Conservation (phyloP, 2,329 filamentous ascomycete species). For the Bisporella sp. region DNA sequence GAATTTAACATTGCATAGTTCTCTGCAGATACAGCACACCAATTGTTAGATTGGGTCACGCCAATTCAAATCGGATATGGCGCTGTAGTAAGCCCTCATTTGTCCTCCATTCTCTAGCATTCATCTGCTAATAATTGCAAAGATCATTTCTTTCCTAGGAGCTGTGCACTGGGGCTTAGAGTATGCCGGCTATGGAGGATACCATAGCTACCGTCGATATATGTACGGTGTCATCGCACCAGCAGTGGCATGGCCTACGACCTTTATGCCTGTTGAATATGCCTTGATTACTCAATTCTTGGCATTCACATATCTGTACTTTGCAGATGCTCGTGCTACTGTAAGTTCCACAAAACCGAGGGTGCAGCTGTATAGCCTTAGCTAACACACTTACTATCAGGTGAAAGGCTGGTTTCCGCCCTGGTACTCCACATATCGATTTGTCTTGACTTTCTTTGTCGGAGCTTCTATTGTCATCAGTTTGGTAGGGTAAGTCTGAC, state of each 20-base stretch:
- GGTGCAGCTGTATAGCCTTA: no score
- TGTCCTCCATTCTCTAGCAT: not conserved
- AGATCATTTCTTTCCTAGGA: slow-evolving; percentile 90
- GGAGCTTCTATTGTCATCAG: slow-evolving; percentile 75
- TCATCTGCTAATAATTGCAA: slow-evolving; percentile 3
- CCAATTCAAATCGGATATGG: slow-evolving; percentile 88
- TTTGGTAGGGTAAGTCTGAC: slow-evolving; percentile 52
- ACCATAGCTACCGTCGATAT: slow-evolving; percentile 73
- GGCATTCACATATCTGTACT: slow-evolving; percentile 80
- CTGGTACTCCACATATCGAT: slow-evolving; percentile 88
- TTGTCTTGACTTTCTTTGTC: slow-evolving; percentile 85
- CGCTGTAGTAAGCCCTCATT: slow-evolving; percentile 56
- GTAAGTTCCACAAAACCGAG: slow-evolving; percentile 26
- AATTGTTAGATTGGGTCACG: slow-evolving; percentile 69
- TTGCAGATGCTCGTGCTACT: slow-evolving; percentile 69
- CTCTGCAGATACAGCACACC: slow-evolving; percentile 59
- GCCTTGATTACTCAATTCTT: slow-evolving; percentile 81
- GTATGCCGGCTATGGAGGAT: slow-evolving; percentile 61
- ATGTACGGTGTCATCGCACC: slow-evolving; percentile 75
- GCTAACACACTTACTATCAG: not conserved
- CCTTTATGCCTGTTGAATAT: slow-evolving; percentile 76
- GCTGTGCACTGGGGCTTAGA: slow-evolving; percentile 92
- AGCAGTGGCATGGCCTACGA: slow-evolving; percentile 81
- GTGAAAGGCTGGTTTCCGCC: slow-evolving; percentile 65
- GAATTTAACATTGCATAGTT: slow-evolving; percentile 41